phyloP scores from a whole-genome alignment of 306 rosid species.

The Alnus rubra region DNA sequence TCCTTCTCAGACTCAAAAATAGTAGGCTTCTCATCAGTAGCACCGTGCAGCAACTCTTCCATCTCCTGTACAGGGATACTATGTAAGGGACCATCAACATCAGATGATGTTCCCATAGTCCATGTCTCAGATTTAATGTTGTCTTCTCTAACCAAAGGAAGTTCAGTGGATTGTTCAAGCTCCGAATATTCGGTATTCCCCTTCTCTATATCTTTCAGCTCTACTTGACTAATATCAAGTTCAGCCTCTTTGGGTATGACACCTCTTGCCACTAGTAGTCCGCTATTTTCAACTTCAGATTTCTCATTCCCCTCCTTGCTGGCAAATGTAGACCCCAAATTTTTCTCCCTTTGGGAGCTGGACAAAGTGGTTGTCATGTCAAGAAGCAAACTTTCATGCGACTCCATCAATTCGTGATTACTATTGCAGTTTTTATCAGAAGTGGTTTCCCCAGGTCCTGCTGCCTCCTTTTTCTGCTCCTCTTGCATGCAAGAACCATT shows the following conservation, averaged over 20 bases:
- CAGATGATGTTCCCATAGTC: background rate
- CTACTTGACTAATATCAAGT: background rate
- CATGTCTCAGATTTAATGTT: background rate
- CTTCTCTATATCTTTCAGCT: background rate
- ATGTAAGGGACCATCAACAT: background rate
- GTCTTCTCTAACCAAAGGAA: background rate
- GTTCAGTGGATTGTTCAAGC: conserved; percentile 9
- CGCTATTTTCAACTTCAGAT: background rate
- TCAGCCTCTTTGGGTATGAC: background rate
- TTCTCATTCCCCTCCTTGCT: background rate
- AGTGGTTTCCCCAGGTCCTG: conserved; percentile 1
- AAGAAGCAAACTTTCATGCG: background rate
- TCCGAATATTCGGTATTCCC: background rate
- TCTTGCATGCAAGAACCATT: conserved; percentile 10
- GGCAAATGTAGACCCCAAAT: background rate
- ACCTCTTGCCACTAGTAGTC: background rate
- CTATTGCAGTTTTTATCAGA: background rate
- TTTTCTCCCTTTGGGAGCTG: background rate
- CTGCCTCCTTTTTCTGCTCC: conserved; percentile 23
- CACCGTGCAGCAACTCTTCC: background rate
- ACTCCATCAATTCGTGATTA: background rate
- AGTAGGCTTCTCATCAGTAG: background rate
- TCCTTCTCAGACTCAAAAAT: background rate
- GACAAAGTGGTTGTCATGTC: background rate
- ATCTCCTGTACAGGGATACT: background rate